Evolutionary conservation across 192 early-diverging fungal genomes (phyloP).

Genomic region (Coemansia sp.): DNA sequence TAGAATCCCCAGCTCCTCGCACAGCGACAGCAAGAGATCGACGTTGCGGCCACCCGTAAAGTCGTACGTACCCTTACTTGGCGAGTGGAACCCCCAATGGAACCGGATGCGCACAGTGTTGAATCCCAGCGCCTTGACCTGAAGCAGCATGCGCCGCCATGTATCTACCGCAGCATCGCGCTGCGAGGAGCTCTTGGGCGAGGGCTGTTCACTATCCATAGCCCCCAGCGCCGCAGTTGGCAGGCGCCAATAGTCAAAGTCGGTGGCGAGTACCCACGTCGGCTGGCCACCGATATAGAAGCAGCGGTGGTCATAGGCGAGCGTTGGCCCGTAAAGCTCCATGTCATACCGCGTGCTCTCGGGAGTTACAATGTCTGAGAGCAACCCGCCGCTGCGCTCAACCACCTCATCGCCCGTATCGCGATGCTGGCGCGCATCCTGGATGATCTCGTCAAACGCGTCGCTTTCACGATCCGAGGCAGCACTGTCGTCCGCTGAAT

Average conservation of each 20-base stretch:
- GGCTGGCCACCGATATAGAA: conserved; percentile 64
- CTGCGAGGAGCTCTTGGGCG: neutral
- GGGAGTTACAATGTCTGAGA: conserved; percentile 21
- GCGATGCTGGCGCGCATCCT: conserved; percentile 25
- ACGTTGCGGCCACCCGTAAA: conserved; percentile 73
- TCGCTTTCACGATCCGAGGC: conserved; percentile 7
- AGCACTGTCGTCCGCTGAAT: neutral
- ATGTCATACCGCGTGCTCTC: conserved; percentile 36
- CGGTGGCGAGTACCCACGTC: conserved; percentile 61
- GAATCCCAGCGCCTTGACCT: conserved; percentile 67
- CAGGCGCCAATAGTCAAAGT: conserved; percentile 87
- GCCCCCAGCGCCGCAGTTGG: conserved; percentile 40
- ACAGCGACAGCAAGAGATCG: conserved; percentile 62
- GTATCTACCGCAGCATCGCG: conserved; percentile 4
- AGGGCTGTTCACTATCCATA: neutral
- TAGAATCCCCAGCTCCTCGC: conserved; percentile 65
- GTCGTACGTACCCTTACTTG: conserved; percentile 62
- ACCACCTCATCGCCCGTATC: conserved; percentile 30
- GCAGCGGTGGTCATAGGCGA: conserved; percentile 56
- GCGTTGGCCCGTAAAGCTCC: conserved; percentile 28
- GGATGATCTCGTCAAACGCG: conserved; percentile 35
- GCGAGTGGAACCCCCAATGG: conserved; percentile 85
- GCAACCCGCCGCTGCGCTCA: conserved; percentile 33
- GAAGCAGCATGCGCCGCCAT: conserved; percentile 64
- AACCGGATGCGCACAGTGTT: conserved; percentile 84